phyloP scores from a whole-genome alignment of 805 yeast species.

The Pichia ethanolica region DNA sequence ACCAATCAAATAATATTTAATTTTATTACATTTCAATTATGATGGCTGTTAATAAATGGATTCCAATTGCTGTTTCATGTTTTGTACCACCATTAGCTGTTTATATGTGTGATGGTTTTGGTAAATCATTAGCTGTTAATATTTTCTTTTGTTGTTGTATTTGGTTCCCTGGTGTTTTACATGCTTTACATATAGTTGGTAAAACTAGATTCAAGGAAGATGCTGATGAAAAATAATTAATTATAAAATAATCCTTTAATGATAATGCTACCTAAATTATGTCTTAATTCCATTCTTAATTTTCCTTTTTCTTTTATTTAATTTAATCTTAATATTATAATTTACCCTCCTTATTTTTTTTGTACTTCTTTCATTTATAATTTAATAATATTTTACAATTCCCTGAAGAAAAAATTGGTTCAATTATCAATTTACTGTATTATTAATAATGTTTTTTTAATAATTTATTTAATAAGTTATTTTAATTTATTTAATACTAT shows the following conservation, averaged over 20 bases:
- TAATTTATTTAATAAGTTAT: not conserved
- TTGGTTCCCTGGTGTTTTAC: slow-evolving; percentile 75
- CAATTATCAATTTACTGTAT: not conserved
- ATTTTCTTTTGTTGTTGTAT: slow-evolving; percentile 49
- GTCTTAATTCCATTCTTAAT: too few species aligned
- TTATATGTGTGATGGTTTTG: slow-evolving; percentile 54
- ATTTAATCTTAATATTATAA: too few species aligned
- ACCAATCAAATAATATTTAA: not conserved
- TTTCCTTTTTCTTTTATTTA: too few species aligned
- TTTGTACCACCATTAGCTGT: slow-evolving; percentile 71
- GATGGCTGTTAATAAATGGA: slow-evolving; percentile 6
- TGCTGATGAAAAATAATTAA: not conserved
- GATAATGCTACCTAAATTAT: too few species aligned
- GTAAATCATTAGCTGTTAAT: slow-evolving; percentile 53
- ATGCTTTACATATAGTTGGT: slow-evolving; percentile 56
- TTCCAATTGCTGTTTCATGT: slow-evolving; percentile 29
- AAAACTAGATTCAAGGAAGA: slow-evolving; percentile 5
- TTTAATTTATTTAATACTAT: not conserved
- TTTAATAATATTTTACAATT: too few species aligned
- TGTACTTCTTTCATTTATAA: too few species aligned
- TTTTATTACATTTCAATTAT: not conserved
- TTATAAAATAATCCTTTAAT: not conserved
- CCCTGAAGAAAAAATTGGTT: too few species aligned
- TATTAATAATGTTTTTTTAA: not conserved
- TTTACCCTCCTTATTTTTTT: too few species aligned